Evolutionary conservation across 2,329 filamentous ascomycete genomes (phyloP), one percentile per base, ranked within the genome.

Genomic region (Cordyceps militaris): DNA sequence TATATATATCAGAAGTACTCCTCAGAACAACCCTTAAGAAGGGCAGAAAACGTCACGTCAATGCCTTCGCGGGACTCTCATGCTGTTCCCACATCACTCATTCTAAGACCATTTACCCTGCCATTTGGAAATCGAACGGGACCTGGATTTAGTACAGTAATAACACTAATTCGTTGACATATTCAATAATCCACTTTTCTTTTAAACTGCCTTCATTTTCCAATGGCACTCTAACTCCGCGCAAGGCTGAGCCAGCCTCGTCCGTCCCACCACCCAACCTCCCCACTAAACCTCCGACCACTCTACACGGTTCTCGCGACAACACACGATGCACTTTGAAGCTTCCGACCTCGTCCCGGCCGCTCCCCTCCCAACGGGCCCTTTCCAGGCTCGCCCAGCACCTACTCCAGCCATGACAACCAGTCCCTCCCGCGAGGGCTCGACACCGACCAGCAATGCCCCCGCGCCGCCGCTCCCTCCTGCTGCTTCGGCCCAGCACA

Each of bases 401-500:
- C 9, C 23, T 14, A 38, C 14, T 6, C 13, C 43, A 14, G 14
- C 34, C 26, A 58, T 53, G 50, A 46, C 56, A 13, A 57, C 46
- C 56, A 58, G 56, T 42, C 49, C 56, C 30, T 32, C 49, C 30
- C 56, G 50, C 34, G 49, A 57, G 9, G 40, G 28, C 50, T 26
- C 28, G 16, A 32, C 42, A 23, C 4, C 50, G 4, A 21, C 43
- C 43, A 16, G 30, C 34, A 30, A 55, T 16, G 9, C 36, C 43
- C 42, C 21, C 6, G 4, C 19, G 2, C 46, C 23, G 21, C 36
- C 26, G 10, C 48, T 10, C 9, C 43, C 38, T 5, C 34, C 34
- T 36, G 34, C 38, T 3, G 34, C 38, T 5, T 16, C 34, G 14
- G 34, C 38, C 3, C 51, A 48, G 19, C 51, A 52, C 51, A 59